Conservation (phyloP, 768 basidiomycete genomes). For the Naganishia kalamii region DNA sequence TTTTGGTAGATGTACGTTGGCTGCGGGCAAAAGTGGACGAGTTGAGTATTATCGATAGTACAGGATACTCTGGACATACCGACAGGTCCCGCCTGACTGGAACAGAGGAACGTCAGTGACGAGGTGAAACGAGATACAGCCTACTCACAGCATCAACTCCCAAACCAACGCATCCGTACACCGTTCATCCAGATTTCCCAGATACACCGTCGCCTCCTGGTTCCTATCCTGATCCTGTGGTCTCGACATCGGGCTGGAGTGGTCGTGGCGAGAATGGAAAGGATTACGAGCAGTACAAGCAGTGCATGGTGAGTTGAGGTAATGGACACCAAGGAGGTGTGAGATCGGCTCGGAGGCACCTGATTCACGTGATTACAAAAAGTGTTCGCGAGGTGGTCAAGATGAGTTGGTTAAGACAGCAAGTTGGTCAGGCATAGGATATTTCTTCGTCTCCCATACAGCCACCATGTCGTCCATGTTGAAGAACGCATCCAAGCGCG, state of each 20-base stretch:
- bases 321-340: too few species aligned
- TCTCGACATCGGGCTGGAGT: conserved; percentile 34
- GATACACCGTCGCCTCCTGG: conserved; percentile 83
- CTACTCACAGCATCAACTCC: conserved; percentile 78
- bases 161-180: conserved; percentile 89
- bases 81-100: conserved; percentile 85
- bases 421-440: neutral
- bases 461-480: conserved; percentile 34
- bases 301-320: too few species aligned
- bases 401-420: neutral
- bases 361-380: conserved; percentile 10
- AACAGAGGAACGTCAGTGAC: neutral
- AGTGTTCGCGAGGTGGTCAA: neutral
- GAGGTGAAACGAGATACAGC: neutral
- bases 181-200: conserved; percentile 93
- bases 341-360: conserved; percentile 4
- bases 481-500: conserved; percentile 22
- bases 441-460: neutral
- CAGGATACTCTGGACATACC: conserved; percentile 55
- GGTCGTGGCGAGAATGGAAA: neutral
- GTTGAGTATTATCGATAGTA: neutral
- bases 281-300: too few species aligned
- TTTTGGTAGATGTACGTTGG: conserved; percentile 96
- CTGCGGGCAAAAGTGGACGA: conserved; percentile 48
- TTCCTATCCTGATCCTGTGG: conserved; percentile 76